phyloP scores from a whole-genome alignment of 164 flowering plant species.

The Platanus orientalis region DNA sequence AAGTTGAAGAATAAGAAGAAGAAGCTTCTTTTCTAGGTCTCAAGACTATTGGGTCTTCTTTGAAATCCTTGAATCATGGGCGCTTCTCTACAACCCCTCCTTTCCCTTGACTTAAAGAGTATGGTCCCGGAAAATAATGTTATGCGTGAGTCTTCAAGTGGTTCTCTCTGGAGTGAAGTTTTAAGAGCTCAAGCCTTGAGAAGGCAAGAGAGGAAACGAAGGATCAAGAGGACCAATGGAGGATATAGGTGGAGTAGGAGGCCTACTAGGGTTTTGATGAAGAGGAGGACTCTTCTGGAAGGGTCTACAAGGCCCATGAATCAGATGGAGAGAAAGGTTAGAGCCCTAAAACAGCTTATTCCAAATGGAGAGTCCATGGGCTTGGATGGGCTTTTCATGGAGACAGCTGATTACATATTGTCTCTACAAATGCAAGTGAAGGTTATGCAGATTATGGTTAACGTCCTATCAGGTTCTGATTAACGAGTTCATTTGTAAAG shows the following conservation, averaged over 20 bases:
- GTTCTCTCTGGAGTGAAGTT: slow-evolving; percentile 18
- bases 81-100: slow-evolving; percentile 12
- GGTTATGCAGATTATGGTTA: slow-evolving; percentile 60
- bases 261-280: slow-evolving; percentile 6
- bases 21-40: not conserved
- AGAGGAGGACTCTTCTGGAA: slow-evolving; percentile 19
- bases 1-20: not conserved
- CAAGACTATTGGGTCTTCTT: not conserved
- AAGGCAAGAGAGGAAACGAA: slow-evolving; percentile 10
- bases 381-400: slow-evolving; percentile 62
- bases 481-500: not conserved
- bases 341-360: slow-evolving; percentile 52
- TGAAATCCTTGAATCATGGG: slow-evolving; percentile 25
- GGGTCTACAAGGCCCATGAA: slow-evolving; percentile 23
- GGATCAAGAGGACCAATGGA: slow-evolving; percentile 8
- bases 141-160: slow-evolving; percentile 14
- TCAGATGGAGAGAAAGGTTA: slow-evolving; percentile 37
- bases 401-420: slow-evolving; percentile 74
- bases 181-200: slow-evolving; percentile 15
- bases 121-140: slow-evolving; percentile 13
- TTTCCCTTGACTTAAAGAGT: slow-evolving; percentile 18
- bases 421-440: slow-evolving; percentile 54
- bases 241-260: slow-evolving; percentile 2
- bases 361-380: slow-evolving; percentile 45
- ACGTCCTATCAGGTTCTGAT: slow-evolving; percentile 21